A percentile compares a stretch with the other conserved stretches of the same genome.
phyloP scores from a whole-genome alignment of 345 rosid species.

The Lepidium africanum region DNA sequence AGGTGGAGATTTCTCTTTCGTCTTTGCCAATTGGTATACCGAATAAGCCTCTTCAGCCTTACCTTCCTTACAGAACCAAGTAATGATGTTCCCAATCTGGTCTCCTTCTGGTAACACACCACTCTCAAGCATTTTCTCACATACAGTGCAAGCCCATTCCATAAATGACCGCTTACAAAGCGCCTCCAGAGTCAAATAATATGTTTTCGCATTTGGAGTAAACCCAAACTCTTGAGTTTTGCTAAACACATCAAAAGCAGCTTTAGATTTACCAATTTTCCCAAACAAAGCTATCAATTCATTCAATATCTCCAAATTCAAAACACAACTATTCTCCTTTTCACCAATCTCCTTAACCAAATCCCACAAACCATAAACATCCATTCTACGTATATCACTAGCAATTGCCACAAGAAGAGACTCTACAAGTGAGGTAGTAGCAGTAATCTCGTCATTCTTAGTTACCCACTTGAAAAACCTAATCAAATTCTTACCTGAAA shows the following conservation, averaged over 20 bases:
- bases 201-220: slow-evolving; percentile 43
- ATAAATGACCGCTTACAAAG: slow-evolving; percentile 44
- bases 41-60: slow-evolving; percentile 47
- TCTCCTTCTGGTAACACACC: slow-evolving; percentile 41
- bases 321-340: slow-evolving; percentile 15
- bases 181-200: slow-evolving; percentile 55
- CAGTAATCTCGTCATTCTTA: slow-evolving; percentile 25
- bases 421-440: slow-evolving; percentile 33
- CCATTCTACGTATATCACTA: slow-evolving; percentile 34
- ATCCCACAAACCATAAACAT: slow-evolving; percentile 66
- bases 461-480: slow-evolving; percentile 57
- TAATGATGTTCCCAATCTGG: slow-evolving; percentile 54
- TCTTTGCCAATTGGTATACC: slow-evolving; percentile 46
- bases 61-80: slow-evolving; percentile 62
- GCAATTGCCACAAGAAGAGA: slow-evolving; percentile 44
- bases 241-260: slow-evolving; percentile 57
- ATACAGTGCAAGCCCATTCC: slow-evolving; percentile 53
- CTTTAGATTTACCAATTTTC: slow-evolving; percentile 62
- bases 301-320: slow-evolving; percentile 50
- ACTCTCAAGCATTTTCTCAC: slow-evolving; percentile 60
- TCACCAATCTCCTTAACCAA: slow-evolving; percentile 51
- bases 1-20: slow-evolving; percentile 40
- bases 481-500: slow-evolving; percentile 51
- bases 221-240: slow-evolving; percentile 54
- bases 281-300: slow-evolving; percentile 58